Conservation (phyloP, 2,329 filamentous ascomycete species). For the Clonostachys rhizophaga region DNA sequence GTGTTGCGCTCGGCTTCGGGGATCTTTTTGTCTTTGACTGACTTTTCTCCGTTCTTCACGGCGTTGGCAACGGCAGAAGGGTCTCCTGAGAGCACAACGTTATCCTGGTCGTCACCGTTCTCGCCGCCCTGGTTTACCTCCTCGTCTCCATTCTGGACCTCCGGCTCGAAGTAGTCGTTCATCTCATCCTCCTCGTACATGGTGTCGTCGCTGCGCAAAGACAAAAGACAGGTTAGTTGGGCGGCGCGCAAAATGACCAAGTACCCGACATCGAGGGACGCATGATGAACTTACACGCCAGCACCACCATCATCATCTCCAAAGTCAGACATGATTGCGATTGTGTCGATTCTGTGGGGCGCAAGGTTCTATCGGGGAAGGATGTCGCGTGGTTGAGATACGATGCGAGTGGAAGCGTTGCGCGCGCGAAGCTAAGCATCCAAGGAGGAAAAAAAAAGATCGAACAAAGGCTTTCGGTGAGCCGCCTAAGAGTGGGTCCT, state of each 20-base stretch:
- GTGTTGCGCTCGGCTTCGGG: constrained; percentile 83
- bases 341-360: background rate
- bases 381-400: too few species aligned
- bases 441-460: constrained; percentile 2
- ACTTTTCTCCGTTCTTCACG: constrained; percentile 47
- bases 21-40: constrained; percentile 79
- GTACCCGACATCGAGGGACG: too few species aligned
- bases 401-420: background rate
- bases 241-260: background rate
- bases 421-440: background rate
- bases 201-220: constrained; percentile 54
- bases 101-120: constrained; percentile 46
- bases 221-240: background rate
- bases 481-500: background rate
- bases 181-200: constrained; percentile 68
- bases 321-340: constrained; percentile 64
- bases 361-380: too few species aligned
- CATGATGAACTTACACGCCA: constrained; percentile 41
- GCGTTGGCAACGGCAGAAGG: constrained; percentile 53
- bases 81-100: constrained; percentile 58
- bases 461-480: background rate
- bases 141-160: constrained; percentile 51
- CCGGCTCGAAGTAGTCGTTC: constrained; percentile 53
- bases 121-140: constrained; percentile 42
- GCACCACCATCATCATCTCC: constrained; percentile 60